Conservation (phyloP, 805 yeast species). For the Zygosaccharomyces pseudorouxii region DNA sequence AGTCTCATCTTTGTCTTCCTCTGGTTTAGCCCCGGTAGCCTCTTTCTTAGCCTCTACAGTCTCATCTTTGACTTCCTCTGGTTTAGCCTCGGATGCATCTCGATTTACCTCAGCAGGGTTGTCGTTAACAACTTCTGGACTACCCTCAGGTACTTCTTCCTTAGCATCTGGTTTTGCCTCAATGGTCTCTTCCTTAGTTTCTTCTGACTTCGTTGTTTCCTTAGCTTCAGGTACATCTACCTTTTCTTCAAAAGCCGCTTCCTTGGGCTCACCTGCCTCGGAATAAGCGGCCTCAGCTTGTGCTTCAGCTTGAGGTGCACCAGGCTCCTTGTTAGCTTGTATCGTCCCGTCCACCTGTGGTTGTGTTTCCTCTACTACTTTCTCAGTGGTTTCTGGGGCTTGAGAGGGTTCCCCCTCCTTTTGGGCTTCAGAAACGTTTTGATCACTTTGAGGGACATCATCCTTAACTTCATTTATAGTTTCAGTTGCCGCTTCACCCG, state of each 20-base stretch:
- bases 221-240: neutral
- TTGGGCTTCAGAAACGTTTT: neutral
- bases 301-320: slow-evolving; percentile 1
- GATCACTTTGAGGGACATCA: neutral
- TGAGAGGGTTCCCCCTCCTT: slow-evolving; percentile 4
- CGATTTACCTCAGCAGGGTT: neutral
- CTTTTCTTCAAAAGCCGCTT: too few relatives aligned
- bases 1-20: too few relatives aligned
- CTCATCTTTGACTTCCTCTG: slow-evolving; percentile 5
- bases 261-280: too few relatives aligned
- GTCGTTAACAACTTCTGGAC: slow-evolving; percentile 8
- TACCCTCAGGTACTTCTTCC: slow-evolving; percentile 18
- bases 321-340: neutral
- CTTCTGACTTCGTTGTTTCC: slow-evolving; percentile 11
- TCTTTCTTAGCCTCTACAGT: neutral
- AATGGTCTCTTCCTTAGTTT: slow-evolving; percentile 8
- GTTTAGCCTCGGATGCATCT: slow-evolving; percentile 4
- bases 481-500: slow-evolving; percentile 7
- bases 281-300: too few relatives aligned
- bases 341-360: neutral
- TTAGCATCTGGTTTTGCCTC: slow-evolving; percentile 10
- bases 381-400: slow-evolving; percentile 6
- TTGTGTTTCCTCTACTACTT: neutral
- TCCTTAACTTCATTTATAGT: slow-evolving; percentile 7
- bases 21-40: neutral